phyloP scores from a whole-genome alignment of 345 rosid genomes.

The Salix suchowensis region DNA sequence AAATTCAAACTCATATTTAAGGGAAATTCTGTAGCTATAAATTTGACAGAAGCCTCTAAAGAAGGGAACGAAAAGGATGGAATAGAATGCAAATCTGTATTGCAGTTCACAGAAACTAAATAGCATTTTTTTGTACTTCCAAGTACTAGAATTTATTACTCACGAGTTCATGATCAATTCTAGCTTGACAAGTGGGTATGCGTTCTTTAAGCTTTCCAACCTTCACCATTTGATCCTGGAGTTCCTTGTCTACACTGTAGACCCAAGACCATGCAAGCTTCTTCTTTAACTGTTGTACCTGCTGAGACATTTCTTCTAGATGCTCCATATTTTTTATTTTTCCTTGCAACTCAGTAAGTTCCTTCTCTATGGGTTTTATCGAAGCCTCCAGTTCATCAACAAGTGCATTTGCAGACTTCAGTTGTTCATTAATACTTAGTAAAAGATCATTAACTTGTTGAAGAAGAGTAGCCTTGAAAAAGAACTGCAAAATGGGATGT shows the following conservation, averaged over 20 bases:
- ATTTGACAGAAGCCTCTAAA: neutral
- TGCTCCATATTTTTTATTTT: slow-evolving; percentile 88
- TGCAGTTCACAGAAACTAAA: neutral
- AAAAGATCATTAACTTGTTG: slow-evolving; percentile 92
- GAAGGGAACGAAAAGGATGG: neutral
- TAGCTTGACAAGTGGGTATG: slow-evolving; percentile 84
- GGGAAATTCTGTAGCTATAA: too few species aligned
- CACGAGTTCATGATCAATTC: slow-evolving; percentile 68
- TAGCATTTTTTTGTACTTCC: neutral
- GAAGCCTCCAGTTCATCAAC: slow-evolving; percentile 62
- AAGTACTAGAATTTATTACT: slow-evolving; percentile 30
- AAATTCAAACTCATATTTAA: too few species aligned
- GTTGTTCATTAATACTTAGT: slow-evolving; percentile 50
- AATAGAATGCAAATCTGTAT: neutral
- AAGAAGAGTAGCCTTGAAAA: slow-evolving; percentile 92
- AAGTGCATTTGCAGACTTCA: slow-evolving; percentile 52
- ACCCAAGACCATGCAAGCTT: slow-evolving; percentile 98
- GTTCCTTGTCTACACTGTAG: slow-evolving; percentile 68
- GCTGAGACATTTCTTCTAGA: slow-evolving; percentile 71
- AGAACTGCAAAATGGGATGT: slow-evolving; percentile 57
- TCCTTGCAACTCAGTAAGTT: slow-evolving; percentile 57
- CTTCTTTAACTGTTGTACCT: slow-evolving; percentile 65
- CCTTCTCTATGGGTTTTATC: slow-evolving; percentile 72
- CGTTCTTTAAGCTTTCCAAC: slow-evolving; percentile 72
- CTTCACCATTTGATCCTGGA: slow-evolving; percentile 47